These are phyloP conservation scores for Aspergillus sergii DNA, from an alignment of 2,329 filamentous ascomycete genomes.

Conservation along the genomic window DNA sequence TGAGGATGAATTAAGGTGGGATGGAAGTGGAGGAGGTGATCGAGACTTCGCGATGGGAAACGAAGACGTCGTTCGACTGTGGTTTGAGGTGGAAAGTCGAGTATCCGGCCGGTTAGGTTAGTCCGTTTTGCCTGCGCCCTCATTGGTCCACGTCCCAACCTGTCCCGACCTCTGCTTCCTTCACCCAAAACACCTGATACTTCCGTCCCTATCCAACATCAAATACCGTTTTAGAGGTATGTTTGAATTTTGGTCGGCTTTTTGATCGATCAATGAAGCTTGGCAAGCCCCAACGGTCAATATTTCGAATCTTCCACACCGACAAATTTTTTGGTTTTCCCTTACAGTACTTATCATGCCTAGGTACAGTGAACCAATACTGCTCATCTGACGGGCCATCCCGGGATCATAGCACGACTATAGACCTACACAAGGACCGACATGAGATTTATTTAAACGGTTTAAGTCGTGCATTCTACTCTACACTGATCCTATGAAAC, in stretches of 20 bases:
- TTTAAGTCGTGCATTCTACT: constrained; percentile 23
- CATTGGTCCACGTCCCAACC: constrained; percentile 34
- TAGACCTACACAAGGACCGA: neutral
- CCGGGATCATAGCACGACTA: neutral
- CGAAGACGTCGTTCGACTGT: constrained; percentile 37
- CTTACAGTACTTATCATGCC: too few species aligned
- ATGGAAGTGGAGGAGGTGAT: constrained; percentile 33
- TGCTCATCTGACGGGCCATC: neutral
- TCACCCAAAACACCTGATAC: constrained; percentile 11
- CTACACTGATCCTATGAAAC: constrained; percentile 23
- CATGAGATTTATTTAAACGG: neutral
- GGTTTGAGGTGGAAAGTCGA: constrained; percentile 46
- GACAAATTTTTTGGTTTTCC: neutral
- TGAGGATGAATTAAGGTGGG: constrained; percentile 26
- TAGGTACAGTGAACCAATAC: too few species aligned
- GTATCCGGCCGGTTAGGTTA: constrained; percentile 38
- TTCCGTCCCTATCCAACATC: constrained; percentile 21
- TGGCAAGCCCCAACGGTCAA: neutral
- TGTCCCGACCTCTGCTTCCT: constrained; percentile 16
- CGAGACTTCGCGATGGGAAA: constrained; percentile 33
- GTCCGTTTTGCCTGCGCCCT: constrained; percentile 35
- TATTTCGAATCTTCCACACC: neutral
- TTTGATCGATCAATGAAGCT: neutral
- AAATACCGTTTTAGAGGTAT: constrained; percentile 1
- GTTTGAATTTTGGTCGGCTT: neutral